These are phyloP conservation scores for Pleoardoris graminearum DNA, from an alignment of 2,329 filamentous ascomycete species.

Conservation along the genomic window DNA sequence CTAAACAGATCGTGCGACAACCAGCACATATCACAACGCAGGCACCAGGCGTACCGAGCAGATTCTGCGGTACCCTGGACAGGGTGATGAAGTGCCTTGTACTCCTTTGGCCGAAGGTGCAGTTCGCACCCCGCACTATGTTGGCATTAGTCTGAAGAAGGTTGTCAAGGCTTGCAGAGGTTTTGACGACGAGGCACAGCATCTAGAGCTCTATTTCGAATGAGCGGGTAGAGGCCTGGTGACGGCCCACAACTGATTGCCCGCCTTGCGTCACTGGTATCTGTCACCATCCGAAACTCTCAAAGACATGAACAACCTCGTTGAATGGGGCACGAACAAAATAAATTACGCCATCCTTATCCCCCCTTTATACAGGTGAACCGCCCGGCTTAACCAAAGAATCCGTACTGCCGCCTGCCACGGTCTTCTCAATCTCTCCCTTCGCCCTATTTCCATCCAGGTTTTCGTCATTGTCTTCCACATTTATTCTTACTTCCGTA, in stretches of 20 bases:
- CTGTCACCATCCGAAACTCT: too few relatives aligned
- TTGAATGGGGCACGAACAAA: too few relatives aligned
- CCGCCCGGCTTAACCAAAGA: background rate
- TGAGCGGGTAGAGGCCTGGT: too few relatives aligned
- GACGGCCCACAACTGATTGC: too few relatives aligned
- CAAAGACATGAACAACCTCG: too few relatives aligned
- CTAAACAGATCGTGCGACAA: too few relatives aligned
- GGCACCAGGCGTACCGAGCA: conserved; percentile 71
- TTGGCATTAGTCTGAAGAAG: conserved; percentile 68
- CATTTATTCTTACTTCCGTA: background rate
- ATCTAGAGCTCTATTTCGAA: conserved; percentile 71
- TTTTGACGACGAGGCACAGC: conserved; percentile 57
- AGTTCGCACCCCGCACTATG: conserved; percentile 67
- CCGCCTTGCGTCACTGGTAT: too few relatives aligned
- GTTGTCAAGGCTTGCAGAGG: conserved; percentile 72
- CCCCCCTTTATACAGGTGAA: background rate
- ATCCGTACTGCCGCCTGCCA: background rate
- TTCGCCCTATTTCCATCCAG: background rate
- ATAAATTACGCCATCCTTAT: background rate
- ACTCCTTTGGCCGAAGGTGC: conserved; percentile 57
- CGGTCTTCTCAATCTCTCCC: background rate
- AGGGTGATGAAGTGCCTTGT: conserved; percentile 63
- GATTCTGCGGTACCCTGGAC: conserved; percentile 65
- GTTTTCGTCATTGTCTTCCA: background rate
- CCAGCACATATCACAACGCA: too few relatives aligned